Conservation (phyloP, 495 filamentous ascomycete species). For the Parachaetomium inaequale region DNA sequence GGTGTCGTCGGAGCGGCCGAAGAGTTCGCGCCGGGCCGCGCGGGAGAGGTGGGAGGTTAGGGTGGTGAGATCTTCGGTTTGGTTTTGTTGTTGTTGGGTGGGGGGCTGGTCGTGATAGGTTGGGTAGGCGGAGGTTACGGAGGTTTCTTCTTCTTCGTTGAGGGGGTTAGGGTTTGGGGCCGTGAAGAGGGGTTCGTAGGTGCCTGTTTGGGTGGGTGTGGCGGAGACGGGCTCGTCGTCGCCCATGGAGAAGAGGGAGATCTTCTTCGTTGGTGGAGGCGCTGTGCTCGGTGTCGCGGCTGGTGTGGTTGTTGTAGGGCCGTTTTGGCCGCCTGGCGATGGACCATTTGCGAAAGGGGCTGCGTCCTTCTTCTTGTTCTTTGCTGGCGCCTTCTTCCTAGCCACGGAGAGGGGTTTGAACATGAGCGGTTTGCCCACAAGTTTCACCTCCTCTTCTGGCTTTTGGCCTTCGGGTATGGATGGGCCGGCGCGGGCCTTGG, state of each 20-base stretch:
- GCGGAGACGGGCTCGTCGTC: constrained; percentile 28
- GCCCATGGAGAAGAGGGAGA: constrained; percentile 46
- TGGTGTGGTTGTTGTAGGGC: not conserved
- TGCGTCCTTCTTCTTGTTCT: constrained; percentile 23
- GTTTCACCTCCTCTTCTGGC: constrained; percentile 57
- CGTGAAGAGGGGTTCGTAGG: constrained; percentile 45
- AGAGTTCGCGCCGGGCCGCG: constrained; percentile 71
- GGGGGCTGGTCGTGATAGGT: constrained; percentile 22
- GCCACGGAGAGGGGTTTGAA: constrained; percentile 84
- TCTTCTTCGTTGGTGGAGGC: constrained; percentile 36
- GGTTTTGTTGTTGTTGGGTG: constrained; percentile 20
- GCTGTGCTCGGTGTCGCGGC: constrained; percentile 12
- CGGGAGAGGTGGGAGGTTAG: constrained; percentile 71
- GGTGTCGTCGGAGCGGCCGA: constrained; percentile 58
- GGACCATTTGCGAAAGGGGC: not conserved
- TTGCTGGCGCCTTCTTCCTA: constrained; percentile 50
- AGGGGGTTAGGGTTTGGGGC: not conserved
- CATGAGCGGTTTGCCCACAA: constrained; percentile 74
- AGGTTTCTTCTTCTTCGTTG: constrained; percentile 10
- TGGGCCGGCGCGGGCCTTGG: constrained; percentile 30
- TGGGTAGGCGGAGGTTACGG: constrained; percentile 34
- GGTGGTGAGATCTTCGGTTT: constrained; percentile 48
- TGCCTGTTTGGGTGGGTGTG: constrained; percentile 19
- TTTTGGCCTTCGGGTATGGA: constrained; percentile 46
- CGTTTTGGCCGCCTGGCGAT: constrained; percentile 2